These are phyloP conservation scores for Camelina laxa DNA, from an alignment of 345 rosid genomes.

Conservation along the genomic window DNA sequence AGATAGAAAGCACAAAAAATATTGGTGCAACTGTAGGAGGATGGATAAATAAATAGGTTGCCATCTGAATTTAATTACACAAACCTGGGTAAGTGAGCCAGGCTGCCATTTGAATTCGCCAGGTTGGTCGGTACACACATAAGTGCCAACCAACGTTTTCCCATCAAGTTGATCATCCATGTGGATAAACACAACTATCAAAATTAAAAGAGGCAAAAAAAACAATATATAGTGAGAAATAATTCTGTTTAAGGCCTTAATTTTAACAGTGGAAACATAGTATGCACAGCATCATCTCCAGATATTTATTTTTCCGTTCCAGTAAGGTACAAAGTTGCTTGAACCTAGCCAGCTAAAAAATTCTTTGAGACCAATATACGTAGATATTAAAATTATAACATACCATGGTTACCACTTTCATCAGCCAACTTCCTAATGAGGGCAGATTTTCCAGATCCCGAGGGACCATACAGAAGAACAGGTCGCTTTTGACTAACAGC, in stretches of 20 bases:
- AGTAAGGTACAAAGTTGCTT: slow-evolving; percentile 10
- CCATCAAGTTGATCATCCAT: slow-evolving; percentile 99
- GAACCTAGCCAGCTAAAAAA: slow-evolving; percentile 23
- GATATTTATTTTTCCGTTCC: slow-evolving; percentile 7
- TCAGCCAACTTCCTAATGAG: slow-evolving; percentile 72
- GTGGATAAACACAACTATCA: slow-evolving; percentile 71
- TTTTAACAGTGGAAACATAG: slow-evolving; percentile 7
- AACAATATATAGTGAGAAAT: slow-evolving; percentile 33
- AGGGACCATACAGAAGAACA: slow-evolving; percentile 87
- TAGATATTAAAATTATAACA: slow-evolving; percentile 30
- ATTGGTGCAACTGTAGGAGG: slow-evolving; percentile 11
- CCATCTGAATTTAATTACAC: slow-evolving; percentile 33
- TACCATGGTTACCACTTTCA: slow-evolving; percentile 79
- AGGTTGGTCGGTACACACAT: slow-evolving; percentile 92
- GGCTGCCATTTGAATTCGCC: slow-evolving; percentile 99
- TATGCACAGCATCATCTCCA: slow-evolving; percentile 21
- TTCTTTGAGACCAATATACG: neutral
- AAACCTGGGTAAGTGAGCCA: slow-evolving; percentile 95
- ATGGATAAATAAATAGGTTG: slow-evolving; percentile 25
- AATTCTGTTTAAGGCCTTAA: slow-evolving; percentile 7
- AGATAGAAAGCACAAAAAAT: slow-evolving; percentile 21
- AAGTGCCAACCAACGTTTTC: slow-evolving; percentile 87
- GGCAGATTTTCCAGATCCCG: slow-evolving; percentile 95
- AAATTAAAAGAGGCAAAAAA: slow-evolving; percentile 4
- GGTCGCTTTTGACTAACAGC: slow-evolving; percentile 94